Evolutionary conservation across 805 yeast genomes (phyloP), one percentile per base, ranked within the genome.

Genomic region (Pichia membranifaciens): DNA sequence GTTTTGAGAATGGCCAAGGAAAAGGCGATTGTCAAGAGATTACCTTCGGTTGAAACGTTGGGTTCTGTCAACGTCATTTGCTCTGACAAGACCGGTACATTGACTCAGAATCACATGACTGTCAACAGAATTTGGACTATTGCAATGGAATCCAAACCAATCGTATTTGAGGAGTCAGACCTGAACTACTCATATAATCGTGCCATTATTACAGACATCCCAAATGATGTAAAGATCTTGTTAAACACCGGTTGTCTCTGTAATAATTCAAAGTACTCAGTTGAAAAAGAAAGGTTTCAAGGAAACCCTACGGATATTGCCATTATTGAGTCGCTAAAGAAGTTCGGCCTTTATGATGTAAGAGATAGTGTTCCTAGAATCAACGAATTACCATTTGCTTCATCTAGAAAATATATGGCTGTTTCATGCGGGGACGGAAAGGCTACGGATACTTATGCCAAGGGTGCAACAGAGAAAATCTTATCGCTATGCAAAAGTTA

Each of bases 231-330:
- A 29, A 69, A 59, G 36, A 69, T 71, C 44, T 70, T 81, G 16
- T 64, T 86, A 52, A 84, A 79, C 56, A 71, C 80, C 36, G 91
- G 90, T 17, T 82, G 78, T 55, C 62, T 84, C 41, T 86, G 93
- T 69, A 86, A 86, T 68, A 86, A 86, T 60, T 78, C 89, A 13
- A 74, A 78, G 51, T 85, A 68, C 54, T 83, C 90, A 0, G 68
- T 67, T 38, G 95, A 85, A 57, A 78, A 75, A 59, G 84, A 78
- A 49, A 81, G 78, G 59, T 84, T 68, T 59, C 78, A 86, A 41
- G 99, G 99, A 23, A 93, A 91, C 65, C 96, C 99, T 35, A 88
- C 96, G 13, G 99, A 93, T 68, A 81, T 90, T 56, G 98, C 99
- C 0, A 71, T 93, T 38, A 71, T 89, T 47, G 96, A 87, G 64